Percentiles rank a stretch among this genome's conserved stretches.
Evolutionary conservation across 75 land plant genomes (phyloP).

Genomic region (Sequoiadendron giganteum): DNA sequence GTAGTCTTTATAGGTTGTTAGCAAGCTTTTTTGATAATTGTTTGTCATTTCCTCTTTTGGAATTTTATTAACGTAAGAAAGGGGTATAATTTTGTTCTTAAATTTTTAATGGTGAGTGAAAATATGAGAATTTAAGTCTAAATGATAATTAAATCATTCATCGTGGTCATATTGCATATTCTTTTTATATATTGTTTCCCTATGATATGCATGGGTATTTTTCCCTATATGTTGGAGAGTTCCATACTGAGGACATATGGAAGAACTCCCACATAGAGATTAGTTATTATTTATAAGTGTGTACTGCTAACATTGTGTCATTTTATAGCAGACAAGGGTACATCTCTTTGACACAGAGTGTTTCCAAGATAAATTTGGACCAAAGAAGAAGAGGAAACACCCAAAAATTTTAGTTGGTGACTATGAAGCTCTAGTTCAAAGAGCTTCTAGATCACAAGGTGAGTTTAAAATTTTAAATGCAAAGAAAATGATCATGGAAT

Average conservation of each 20-base stretch:
- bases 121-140: no score
- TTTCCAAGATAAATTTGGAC: constrained; percentile 90
- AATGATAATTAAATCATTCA: no score
- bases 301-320: constrained; percentile 4
- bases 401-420: constrained; percentile 83
- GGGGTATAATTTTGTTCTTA: no score
- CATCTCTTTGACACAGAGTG: constrained; percentile 89
- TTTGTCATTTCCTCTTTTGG: no score
- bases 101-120: no score
- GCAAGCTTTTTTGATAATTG: no score
- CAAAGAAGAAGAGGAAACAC: constrained; percentile 81
- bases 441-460: constrained; percentile 80
- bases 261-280: not conserved
- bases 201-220: not conserved
- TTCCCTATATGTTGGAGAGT: not conserved
- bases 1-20: no score
- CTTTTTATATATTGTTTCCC: not conserved
- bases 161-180: not conserved
- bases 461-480: not conserved
- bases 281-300: not conserved
- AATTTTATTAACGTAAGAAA: no score
- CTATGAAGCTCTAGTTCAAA: constrained; percentile 72
- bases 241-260: not conserved
- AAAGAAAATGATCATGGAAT: no score
- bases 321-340: constrained; percentile 72